Evolutionary conservation across 371 early-diverging fungal genomes (phyloP).

Genomic region (Dinochytrium kinnereticum): DNA sequence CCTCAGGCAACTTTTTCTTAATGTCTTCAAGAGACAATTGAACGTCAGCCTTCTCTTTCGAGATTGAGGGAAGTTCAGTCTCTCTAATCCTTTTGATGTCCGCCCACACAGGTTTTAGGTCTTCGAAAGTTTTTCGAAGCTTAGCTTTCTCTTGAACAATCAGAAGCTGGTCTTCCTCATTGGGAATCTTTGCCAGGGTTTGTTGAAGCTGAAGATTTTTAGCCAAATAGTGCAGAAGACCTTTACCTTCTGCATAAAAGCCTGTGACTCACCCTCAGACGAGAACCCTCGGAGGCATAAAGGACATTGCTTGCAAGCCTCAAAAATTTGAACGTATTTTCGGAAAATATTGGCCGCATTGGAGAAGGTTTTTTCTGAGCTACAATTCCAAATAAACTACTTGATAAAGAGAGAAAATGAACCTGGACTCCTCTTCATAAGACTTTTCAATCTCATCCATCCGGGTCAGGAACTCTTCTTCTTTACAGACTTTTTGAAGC

Average conservation of each 20-base stretch:
- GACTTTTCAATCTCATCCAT: conserved; percentile 35
- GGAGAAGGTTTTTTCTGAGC: conserved; percentile 21
- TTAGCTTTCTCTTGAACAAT: conserved; percentile 32
- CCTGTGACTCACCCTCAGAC: conserved; percentile 52
- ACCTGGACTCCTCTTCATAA: conserved; percentile 27
- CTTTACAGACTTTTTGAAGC: conserved; percentile 13
- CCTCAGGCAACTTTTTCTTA: neutral
- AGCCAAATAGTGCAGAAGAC: neutral
- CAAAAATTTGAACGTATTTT: conserved; percentile 59
- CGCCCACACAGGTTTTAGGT: conserved; percentile 53
- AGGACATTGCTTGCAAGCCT: conserved; percentile 64
- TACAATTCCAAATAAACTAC: too few relatives aligned
- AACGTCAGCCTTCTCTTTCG: conserved; percentile 18
- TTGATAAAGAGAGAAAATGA: conserved; percentile 17
- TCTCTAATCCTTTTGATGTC: conserved; percentile 50
- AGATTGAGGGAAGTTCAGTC: conserved; percentile 42
- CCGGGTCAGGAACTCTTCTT: conserved; percentile 26
- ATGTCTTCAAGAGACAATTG: conserved; percentile 33
- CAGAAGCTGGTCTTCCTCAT: neutral
- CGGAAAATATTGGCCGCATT: conserved; percentile 65
- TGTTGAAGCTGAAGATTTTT: neutral
- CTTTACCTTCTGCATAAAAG: conserved; percentile 59
- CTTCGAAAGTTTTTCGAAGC: conserved; percentile 46
- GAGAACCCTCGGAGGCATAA: conserved; percentile 71
- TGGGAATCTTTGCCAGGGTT: neutral